Conservation (phyloP, 768 basidiomycete genomes). For the Crucibulum laeve region DNA sequence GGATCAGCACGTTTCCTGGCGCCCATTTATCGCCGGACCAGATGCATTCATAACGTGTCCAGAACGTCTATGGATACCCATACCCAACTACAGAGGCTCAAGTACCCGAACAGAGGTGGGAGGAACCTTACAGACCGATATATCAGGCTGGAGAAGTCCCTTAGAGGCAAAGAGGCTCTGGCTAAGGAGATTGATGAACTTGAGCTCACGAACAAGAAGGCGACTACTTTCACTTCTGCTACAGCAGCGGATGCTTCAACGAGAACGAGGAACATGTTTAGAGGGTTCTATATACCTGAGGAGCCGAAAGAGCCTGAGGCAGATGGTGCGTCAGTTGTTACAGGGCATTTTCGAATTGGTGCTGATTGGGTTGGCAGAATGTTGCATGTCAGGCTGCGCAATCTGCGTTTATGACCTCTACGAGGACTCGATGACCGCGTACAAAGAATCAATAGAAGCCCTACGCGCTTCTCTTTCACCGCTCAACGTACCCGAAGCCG, state of each 20-base stretch:
- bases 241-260: constrained; percentile 5
- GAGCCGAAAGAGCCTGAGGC: constrained; percentile 58
- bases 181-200: constrained; percentile 22
- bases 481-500: constrained; percentile 42
- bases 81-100: background rate
- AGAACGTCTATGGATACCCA: background rate
- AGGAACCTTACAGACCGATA: constrained; percentile 60
- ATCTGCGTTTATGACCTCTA: constrained; percentile 90
- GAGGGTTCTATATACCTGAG: constrained; percentile 56
- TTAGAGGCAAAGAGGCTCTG: constrained; percentile 39
- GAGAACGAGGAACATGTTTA: constrained; percentile 26
- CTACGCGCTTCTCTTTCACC: constrained; percentile 47
- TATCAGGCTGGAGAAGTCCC: constrained; percentile 47
- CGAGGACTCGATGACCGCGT: constrained; percentile 64
- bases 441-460: constrained; percentile 47
- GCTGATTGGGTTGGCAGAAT: constrained; percentile 46
- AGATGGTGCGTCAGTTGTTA: constrained; percentile 47
- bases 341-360: background rate
- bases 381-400: constrained; percentile 94
- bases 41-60: background rate
- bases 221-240: constrained; percentile 3
- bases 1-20: background rate
- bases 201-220: background rate
- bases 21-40: background rate
- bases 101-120: constrained; percentile 33